Conservation (phyloP, 2,329 filamentous ascomycete genomes). For the Colletotrichum tofieldiae region DNA sequence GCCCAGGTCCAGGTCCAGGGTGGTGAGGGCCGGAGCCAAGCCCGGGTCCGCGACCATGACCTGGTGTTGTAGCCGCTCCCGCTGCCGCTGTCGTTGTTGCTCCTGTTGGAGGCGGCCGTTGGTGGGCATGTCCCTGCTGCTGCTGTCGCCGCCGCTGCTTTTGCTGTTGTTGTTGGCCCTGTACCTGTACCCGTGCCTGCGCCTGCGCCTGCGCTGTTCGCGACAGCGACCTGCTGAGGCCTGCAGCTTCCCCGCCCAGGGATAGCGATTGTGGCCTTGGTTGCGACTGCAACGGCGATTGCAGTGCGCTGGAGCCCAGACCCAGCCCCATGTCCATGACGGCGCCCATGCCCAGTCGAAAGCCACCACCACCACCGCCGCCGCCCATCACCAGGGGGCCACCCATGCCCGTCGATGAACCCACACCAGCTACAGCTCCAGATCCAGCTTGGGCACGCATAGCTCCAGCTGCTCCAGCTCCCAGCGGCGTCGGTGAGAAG, state of each 20-base stretch:
- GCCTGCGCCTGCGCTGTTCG: constrained; percentile 33
- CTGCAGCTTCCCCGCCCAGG: constrained; percentile 29
- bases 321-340: constrained; percentile 7
- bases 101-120: not conserved
- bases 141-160: constrained; percentile 1
- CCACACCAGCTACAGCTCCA: constrained; percentile 8
- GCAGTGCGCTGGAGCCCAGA: not conserved
- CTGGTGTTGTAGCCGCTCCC: not conserved
- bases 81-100: not conserved
- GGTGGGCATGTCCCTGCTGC: not conserved
- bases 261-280: constrained; percentile 27
- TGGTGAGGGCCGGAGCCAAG: not conserved
- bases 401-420: constrained; percentile 18
- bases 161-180: constrained; percentile 14
- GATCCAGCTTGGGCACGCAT: not conserved
- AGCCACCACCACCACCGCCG: not conserved
- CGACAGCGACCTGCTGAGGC: not conserved
- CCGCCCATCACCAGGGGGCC: constrained; percentile 4
- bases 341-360: constrained; percentile 11
- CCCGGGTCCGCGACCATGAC: not conserved
- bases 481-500: constrained; percentile 16
- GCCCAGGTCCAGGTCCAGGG: not conserved
- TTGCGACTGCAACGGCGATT: constrained; percentile 38
- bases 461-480: constrained; percentile 1
- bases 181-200: constrained; percentile 22